phyloP scores from a whole-genome alignment of 768 basidiomycete species.

The Daedaleopsis sinensis region DNA sequence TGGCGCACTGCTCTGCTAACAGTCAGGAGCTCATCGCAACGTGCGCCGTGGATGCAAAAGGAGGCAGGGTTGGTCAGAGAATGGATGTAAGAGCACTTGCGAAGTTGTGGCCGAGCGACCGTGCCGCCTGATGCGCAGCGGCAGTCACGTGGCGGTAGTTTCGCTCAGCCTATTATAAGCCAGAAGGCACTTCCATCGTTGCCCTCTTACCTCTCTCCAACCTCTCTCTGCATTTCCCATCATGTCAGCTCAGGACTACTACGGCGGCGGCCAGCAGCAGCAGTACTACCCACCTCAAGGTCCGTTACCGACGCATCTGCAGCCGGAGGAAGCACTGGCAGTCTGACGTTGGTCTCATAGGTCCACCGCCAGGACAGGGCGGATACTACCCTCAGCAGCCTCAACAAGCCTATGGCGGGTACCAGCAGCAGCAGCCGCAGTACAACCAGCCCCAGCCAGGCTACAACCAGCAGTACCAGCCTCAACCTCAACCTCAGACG shows the following conservation, averaged over 20 bases:
- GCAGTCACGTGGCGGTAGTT: not conserved
- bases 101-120: not conserved
- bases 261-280: slow-evolving; percentile 50
- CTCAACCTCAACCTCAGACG: slow-evolving; percentile 75
- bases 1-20: not conserved
- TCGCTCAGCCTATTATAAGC: slow-evolving; percentile 4
- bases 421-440: slow-evolving; percentile 39
- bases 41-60: not conserved
- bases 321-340: not conserved
- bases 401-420: slow-evolving; percentile 62
- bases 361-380: slow-evolving; percentile 60
- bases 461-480: slow-evolving; percentile 44
- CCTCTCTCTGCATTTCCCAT: slow-evolving; percentile 13
- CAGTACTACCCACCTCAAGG: slow-evolving; percentile 61
- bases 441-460: slow-evolving; percentile 36
- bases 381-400: slow-evolving; percentile 79
- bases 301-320: slow-evolving; percentile 25
- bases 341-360: slow-evolving; percentile 35
- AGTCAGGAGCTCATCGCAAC: not conserved
- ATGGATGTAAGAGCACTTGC: not conserved
- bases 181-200: not conserved
- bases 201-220: not conserved
- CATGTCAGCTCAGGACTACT: slow-evolving; percentile 77
- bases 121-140: not conserved
- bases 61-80: not conserved